Evolutionary conservation across 169 alveolate genomes (phyloP), one percentile per base, ranked within the genome.

Genomic region (Plasmodium cynomolgi): DNA sequence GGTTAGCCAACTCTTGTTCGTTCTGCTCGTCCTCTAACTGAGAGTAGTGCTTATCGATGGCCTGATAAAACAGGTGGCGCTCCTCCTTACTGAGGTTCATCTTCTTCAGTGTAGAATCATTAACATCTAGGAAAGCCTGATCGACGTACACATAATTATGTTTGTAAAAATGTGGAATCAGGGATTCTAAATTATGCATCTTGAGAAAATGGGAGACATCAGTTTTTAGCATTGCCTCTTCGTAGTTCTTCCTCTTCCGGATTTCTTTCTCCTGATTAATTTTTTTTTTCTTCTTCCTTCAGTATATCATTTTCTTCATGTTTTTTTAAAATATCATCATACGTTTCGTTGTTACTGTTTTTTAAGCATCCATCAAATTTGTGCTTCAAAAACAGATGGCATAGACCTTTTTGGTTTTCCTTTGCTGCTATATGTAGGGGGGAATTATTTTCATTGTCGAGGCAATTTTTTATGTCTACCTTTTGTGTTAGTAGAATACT

Each of bases 381-480:
- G 75, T 91, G 56, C 74, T 81, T 81, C 84, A 91, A 72, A 50
- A 82, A 91, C 9, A 91, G 71, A 23, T 91, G 71, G 47, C 95
- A 91, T 44, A 91, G 26, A n/a, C 41, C 84, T 74, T 71, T 81
- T 54, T 81, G 39, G 58, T 91, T 82, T 54, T 91, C 95, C 39
- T 73, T 91, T 37, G 95, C 95, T 72, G 95, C 92, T 44, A 91
- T 91, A 82, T 91, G 95, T 81, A 91, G 39, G 15, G 95, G 95
- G 34, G 92, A 54, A 91, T 91, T 91, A 72, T 83, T 83, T 17
- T 91, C 92, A 17, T 50, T 56, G 83, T 91, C 92, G 7, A 91
- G 31, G 56, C 95, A 91, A 71, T 91, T 82, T 71, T 91, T 73
- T 26, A 91, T 83, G 62, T 91, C 80, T 47, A 91, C 79, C 77